Evolutionary conservation across 352 stramenopile species (phyloP).

Genomic region (Phytopythium oedochilum): DNA sequence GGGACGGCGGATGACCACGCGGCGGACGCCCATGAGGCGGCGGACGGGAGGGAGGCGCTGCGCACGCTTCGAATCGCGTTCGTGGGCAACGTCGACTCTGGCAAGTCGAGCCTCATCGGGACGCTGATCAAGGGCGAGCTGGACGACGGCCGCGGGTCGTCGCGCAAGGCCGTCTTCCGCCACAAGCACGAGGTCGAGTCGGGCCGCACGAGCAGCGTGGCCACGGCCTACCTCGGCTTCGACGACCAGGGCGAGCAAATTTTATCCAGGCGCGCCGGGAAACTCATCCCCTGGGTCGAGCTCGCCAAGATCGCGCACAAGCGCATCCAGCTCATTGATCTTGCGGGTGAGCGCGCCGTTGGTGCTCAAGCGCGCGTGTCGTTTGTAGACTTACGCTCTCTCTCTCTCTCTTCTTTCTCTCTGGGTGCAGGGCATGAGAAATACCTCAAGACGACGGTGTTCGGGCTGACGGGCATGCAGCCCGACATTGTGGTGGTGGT

Average conservation of each 20-base stretch:
- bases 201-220: slow-evolving; percentile 80
- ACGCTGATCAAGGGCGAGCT: slow-evolving; percentile 94
- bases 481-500: slow-evolving; percentile 95
- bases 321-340: slow-evolving; percentile 84
- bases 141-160: slow-evolving; percentile 93
- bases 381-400: not conserved
- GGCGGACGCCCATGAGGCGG: slow-evolving; percentile 7
- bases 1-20: too few relatives aligned
- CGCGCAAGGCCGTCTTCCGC: slow-evolving; percentile 79
- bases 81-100: slow-evolving; percentile 91
- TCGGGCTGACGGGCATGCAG: slow-evolving; percentile 96
- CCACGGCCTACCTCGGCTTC: slow-evolving; percentile 83
- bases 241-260: slow-evolving; percentile 72
- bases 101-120: slow-evolving; percentile 92
- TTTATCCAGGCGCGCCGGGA: slow-evolving; percentile 63
- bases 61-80: slow-evolving; percentile 85
- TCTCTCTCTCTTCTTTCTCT: too few relatives aligned
- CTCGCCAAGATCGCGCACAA: slow-evolving; percentile 76
- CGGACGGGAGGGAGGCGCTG: slow-evolving; percentile 33
- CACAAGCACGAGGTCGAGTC: slow-evolving; percentile 85
- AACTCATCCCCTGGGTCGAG: slow-evolving; percentile 76
- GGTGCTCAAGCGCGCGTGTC: not conserved
- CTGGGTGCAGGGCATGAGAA: slow-evolving; percentile 90
- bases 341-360: slow-evolving; percentile 23
- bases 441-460: slow-evolving; percentile 99